phyloP scores from a whole-genome alignment of 2,329 filamentous ascomycete genomes.

The Hirsutella minnesotensis region DNA sequence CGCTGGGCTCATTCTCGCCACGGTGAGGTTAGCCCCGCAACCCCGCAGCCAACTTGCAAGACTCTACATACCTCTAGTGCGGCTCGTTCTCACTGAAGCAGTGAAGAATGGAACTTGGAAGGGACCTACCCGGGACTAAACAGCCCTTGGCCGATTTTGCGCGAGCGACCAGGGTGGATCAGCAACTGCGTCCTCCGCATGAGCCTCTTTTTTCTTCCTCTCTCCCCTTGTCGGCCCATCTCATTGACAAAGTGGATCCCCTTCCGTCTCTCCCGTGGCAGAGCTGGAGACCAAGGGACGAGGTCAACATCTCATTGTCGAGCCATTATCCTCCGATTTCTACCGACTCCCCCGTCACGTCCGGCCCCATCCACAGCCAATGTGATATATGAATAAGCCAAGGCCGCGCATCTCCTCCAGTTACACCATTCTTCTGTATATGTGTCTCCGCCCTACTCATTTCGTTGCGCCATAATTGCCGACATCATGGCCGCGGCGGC shows the following conservation, averaged over 20 bases:
- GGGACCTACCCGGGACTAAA: not conserved
- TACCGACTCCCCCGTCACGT: not conserved
- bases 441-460: not conserved
- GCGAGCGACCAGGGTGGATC: not conserved
- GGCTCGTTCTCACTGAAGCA: not conserved
- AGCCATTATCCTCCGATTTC: not conserved
- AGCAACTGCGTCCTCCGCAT: no score
- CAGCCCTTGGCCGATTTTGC: not conserved
- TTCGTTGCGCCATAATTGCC: not conserved
- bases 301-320: not conserved
- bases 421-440: no score
- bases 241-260: not conserved
- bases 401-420: not conserved
- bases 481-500: conserved; percentile 16
- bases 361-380: not conserved
- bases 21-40: no score
- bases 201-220: not conserved
- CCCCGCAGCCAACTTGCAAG: no score
- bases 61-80: not conserved
- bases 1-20: no score
- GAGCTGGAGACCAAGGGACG: not conserved
- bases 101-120: not conserved
- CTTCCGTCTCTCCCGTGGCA: not conserved
- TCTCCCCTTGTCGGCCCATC: not conserved
- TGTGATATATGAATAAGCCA: not conserved